These are phyloP conservation scores for Colletotrichum incanum DNA, from an alignment of 2,329 filamentous ascomycete species.

Conservation along the genomic window DNA sequence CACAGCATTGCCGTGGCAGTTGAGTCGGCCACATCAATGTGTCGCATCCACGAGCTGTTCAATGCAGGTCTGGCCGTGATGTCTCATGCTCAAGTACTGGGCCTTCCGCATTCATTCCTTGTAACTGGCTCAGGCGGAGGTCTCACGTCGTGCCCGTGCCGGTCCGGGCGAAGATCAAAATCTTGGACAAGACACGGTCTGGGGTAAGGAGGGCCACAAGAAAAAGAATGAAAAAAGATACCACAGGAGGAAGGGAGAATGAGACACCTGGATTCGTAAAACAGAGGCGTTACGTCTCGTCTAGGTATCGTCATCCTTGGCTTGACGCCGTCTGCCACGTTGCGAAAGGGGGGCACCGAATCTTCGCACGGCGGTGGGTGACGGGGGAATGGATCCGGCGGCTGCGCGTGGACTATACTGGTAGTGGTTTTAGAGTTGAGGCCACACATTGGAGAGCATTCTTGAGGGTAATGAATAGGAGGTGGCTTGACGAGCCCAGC, in stretches of 20 bases:
- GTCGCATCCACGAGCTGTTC: not conserved
- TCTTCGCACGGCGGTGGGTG: too few species aligned
- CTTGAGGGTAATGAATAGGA: not conserved
- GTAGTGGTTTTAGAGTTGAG: not conserved
- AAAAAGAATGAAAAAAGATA: too few species aligned
- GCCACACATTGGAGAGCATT: not conserved
- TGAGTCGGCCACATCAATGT: not conserved
- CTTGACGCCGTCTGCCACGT: not conserved
- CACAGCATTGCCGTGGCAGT: too few species aligned
- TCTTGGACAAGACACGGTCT: not conserved
- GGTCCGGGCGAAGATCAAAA: not conserved
- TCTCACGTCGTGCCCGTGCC: not conserved
- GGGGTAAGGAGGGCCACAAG: not conserved
- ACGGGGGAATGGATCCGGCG: not conserved
- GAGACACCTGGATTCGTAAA: not conserved
- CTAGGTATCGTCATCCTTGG: too few species aligned
- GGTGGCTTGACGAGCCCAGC: not conserved
- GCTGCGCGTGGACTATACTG: not conserved
- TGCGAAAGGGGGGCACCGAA: not conserved
- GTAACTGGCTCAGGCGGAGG: not conserved
- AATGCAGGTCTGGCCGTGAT: too few species aligned
- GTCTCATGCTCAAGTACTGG: too few species aligned
- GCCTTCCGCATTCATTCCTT: not conserved
- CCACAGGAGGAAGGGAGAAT: not conserved
- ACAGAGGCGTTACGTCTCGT: not conserved